These are phyloP conservation scores for Eleusine coracana DNA, from an alignment of 176 grass and related monocot genomes.

Conservation along the genomic window DNA sequence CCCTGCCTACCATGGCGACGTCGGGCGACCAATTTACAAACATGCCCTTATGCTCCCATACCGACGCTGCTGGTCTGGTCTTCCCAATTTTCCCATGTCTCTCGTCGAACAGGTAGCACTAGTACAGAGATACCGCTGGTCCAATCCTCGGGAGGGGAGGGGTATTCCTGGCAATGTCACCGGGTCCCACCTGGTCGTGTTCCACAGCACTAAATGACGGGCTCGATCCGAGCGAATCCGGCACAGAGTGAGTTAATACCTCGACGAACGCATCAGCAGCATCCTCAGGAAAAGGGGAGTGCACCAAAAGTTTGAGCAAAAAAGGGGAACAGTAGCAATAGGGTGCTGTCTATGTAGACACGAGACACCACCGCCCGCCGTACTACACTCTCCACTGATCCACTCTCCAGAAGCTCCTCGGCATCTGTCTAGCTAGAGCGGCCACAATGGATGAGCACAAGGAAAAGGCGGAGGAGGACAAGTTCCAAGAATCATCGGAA, in stretches of 20 bases:
- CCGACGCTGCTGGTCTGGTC: not conserved
- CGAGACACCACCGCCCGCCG: not conserved
- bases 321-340: constrained; percentile 7
- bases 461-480: constrained; percentile 5
- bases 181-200: not conserved
- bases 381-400: not conserved
- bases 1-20: not conserved
- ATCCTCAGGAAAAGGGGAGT: not conserved
- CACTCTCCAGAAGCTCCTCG: constrained; percentile 14
- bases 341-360: not conserved
- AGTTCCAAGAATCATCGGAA: not conserved
- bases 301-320: constrained; percentile 18
- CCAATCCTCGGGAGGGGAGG: not conserved
- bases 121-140: not conserved
- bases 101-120: too few species aligned
- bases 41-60: not conserved
- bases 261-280: constrained; percentile 23
- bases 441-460: constrained; percentile 9
- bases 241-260: constrained; percentile 27
- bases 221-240: constrained; percentile 25
- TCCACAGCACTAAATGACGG: constrained; percentile 35
- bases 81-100: too few species aligned
- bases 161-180: not conserved
- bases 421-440: constrained; percentile 24
- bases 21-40: not conserved